Percentiles rank a stretch among this genome's conserved stretches.
Evolutionary conservation across 495 filamentous ascomycete species (phyloP).

Genomic region (Talaromyces borbonicus): DNA sequence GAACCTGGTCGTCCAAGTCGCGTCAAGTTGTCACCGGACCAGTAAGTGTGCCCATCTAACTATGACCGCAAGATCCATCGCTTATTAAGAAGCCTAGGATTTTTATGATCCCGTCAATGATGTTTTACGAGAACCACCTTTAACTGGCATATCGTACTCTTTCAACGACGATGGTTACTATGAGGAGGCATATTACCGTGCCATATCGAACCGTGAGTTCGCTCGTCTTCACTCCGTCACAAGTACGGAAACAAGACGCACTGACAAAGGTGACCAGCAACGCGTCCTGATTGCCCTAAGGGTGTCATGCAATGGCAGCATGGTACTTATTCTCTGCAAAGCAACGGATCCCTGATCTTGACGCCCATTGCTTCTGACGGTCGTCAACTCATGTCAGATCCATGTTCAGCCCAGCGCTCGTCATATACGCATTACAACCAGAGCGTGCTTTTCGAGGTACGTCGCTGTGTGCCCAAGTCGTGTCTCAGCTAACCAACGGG

Average conservation of each 20-base stretch:
- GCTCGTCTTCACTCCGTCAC: not conserved
- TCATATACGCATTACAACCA: conserved; percentile 62
- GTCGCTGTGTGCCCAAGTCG: not conserved
- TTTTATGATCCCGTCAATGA: conserved; percentile 69
- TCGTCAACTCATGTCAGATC: conserved; percentile 59
- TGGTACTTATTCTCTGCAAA: conserved; percentile 46
- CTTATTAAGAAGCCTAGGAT: conserved; percentile 36
- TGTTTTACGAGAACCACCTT: conserved; percentile 54
- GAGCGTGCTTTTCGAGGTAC: conserved; percentile 56
- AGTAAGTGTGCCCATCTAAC: conserved; percentile 34
- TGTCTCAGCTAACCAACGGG: not conserved
- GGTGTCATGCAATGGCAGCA: conserved; percentile 76
- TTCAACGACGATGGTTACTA: conserved; percentile 64
- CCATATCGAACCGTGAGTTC: conserved; percentile 61
- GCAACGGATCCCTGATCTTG: conserved; percentile 50
- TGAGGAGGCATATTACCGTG: conserved; percentile 66
- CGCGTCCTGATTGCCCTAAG: conserved; percentile 51
- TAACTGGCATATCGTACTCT: conserved; percentile 74
- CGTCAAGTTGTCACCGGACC: conserved; percentile 63
- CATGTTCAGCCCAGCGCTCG: conserved; percentile 43
- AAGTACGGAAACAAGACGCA: not conserved
- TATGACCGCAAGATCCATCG: conserved; percentile 3
- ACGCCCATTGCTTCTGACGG: conserved; percentile 60
- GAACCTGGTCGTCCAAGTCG: conserved; percentile 74
- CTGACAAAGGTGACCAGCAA: conserved; percentile 33